Percentiles rank a stretch among this genome's conserved stretches.
These are phyloP conservation scores for Inosperma sp. DNA, from an alignment of 768 basidiomycete genomes.

Conservation along the genomic window DNA sequence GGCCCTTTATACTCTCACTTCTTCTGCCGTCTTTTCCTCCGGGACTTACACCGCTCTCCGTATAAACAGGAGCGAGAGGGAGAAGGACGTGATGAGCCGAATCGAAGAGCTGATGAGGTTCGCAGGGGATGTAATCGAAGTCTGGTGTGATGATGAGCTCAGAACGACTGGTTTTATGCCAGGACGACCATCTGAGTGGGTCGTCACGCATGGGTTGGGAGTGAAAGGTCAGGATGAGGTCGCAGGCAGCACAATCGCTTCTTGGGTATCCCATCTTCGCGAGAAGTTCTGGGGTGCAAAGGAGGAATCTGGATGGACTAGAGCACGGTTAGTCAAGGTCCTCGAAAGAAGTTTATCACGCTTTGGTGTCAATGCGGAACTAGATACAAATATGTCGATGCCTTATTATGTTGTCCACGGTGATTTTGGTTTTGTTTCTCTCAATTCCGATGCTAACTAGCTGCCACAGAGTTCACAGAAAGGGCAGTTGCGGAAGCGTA, in stretches of 20 bases:
- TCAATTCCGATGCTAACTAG: too few relatives aligned
- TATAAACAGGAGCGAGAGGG: conserved; percentile 39
- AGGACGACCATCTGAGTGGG: conserved; percentile 16
- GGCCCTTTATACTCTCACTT: conserved; percentile 47
- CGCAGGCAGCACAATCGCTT: conserved; percentile 14
- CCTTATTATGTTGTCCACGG: conserved; percentile 42
- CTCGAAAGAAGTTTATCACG: conserved; percentile 39
- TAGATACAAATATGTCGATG: conserved; percentile 30
- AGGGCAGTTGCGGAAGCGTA: conserved; percentile 6
- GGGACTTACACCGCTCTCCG: conserved; percentile 42
- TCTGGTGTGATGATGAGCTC: conserved; percentile 8
- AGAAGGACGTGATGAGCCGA: conserved; percentile 37
- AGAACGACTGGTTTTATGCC: conserved; percentile 15
- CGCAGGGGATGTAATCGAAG: conserved; percentile 24
- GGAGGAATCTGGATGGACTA: conserved; percentile 36
- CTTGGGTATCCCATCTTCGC: not conserved
- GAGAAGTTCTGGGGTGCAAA: not conserved
- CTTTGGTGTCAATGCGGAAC: conserved; percentile 19
- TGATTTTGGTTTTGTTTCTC: conserved; percentile 15
- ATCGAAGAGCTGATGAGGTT: conserved; percentile 43
- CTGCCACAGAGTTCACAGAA: conserved; percentile 14
- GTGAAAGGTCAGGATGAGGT: conserved; percentile 25
- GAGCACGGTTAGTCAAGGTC: conserved; percentile 37
- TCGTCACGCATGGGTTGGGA: conserved; percentile 22
- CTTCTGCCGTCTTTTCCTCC: conserved; percentile 36